Evolutionary conservation across 2,329 filamentous ascomycete genomes (phyloP), one percentile per base, ranked within the genome.

Genomic region (Apiospora rasikravindrae): DNA sequence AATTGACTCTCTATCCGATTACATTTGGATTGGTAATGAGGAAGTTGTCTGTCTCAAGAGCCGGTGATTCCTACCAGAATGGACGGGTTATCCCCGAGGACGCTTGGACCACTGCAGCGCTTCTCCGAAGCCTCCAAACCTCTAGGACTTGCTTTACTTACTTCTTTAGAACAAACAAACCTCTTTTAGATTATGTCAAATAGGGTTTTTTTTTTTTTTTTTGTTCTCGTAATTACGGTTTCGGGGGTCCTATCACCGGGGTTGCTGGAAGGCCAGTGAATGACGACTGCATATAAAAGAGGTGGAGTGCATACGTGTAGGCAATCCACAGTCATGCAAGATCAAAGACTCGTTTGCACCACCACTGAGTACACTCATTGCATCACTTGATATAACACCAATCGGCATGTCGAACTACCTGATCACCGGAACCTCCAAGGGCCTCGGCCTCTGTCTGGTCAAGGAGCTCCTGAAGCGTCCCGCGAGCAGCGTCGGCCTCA

Each of bases 391-490:
- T 67, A 67, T 24, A 44, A 6, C 66, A 45, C 6, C n/a, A 67
- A 10, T 22, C n/a, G 16, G 11, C n/a, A 84, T 84, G 82, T 74
- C 81, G 8, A 79, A 78, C 13, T 83, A 81, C 71, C 74, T 84
- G 11, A 74, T 83, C 42, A 84, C 82, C 7, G 82, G 82, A 4
- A 73, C 80, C 33, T 78, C 78, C 26, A 77, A 82, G 29, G 82
- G 82, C 19, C 73, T 84, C 0, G 82, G 82, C n/a, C 76, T 84
- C 1, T 81, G 77, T 5, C 73, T 84, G 3, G 75, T 77, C 2
- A 71, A 73, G 29, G 78, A 80, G 26, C 77, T 84, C 10, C 44
- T 61, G 44, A 73, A 71, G 33, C 70, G 70, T 16, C 72, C 73
- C 3, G 24, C 73, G 19, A 67, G 73, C 37, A 47, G 73, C 29